Conservation (phyloP, 177 flowering plant genomes). For the Tripterygium wilfordii region DNA sequence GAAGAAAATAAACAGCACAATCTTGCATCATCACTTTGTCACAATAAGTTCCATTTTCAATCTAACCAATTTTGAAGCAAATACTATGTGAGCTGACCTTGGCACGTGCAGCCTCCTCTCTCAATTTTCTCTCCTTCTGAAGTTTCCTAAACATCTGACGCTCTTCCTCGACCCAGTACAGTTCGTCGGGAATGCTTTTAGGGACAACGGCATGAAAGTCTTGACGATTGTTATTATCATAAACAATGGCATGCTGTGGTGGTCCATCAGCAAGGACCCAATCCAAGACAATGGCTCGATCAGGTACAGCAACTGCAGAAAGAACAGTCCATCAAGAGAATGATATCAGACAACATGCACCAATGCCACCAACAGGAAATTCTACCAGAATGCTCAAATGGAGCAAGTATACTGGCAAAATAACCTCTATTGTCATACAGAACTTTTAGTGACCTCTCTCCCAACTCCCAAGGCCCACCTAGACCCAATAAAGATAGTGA, state of each 20-base stretch:
- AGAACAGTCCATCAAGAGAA: neutral
- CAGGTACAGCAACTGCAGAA: conserved; percentile 74
- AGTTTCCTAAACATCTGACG: conserved; percentile 49
- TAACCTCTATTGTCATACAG: no score
- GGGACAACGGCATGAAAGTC: conserved; percentile 92
- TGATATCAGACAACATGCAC: neutral
- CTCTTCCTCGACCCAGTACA: conserved; percentile 84
- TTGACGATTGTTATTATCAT: conserved; percentile 73
- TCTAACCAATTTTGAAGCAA: neutral
- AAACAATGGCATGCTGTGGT: conserved; percentile 57
- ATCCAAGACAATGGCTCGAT: conserved; percentile 71
- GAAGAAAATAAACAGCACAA: no score
- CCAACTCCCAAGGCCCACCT: no score
- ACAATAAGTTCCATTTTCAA: neutral
- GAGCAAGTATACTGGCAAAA: no score
- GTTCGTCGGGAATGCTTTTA: conserved; percentile 43
- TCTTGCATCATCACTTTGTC: neutral
- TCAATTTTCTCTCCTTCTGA: conserved; percentile 65
- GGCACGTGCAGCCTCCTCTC: conserved; percentile 69
- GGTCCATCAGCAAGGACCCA: conserved; percentile 99
- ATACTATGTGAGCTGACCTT: conserved; percentile 45
- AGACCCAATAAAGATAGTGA: no score
- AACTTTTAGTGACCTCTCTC: no score
- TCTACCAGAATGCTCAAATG: no score
- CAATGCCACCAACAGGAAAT: no score